A percentile compares a stretch with the other conserved stretches of the same genome.
phyloP scores from a whole-genome alignment of 257 asterid species.

The Solanum piurae region DNA sequence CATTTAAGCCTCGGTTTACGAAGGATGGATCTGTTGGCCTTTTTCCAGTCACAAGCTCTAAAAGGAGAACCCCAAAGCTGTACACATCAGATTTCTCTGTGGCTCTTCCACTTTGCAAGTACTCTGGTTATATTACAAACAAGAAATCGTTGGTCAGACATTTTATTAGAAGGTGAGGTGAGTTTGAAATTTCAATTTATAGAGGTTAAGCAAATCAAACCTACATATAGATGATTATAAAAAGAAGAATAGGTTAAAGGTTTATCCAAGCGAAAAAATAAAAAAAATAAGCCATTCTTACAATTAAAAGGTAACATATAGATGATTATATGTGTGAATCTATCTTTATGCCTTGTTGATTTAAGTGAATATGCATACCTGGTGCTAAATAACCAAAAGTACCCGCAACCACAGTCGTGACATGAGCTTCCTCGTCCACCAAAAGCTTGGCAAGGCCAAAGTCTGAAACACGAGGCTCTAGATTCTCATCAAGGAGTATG shows the following conservation, averaged over 20 bases:
- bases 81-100: slow-evolving; percentile 86
- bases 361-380: slow-evolving; percentile 33
- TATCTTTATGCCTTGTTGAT: background rate
- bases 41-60: slow-evolving; percentile 89
- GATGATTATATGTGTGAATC: background rate
- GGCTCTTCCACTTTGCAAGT: slow-evolving; percentile 93
- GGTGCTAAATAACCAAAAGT: slow-evolving; percentile 97
- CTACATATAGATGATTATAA: background rate
- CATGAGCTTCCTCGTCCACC: slow-evolving; percentile 92
- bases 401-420: slow-evolving; percentile 96
- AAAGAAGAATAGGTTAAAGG: background rate
- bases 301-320: background rate
- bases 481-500: slow-evolving; percentile 82
- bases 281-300: background rate
- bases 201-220: background rate
- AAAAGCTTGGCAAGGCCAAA: slow-evolving; percentile 93
- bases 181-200: background rate
- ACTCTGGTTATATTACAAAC: slow-evolving; percentile 38
- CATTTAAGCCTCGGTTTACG: slow-evolving; percentile 66
- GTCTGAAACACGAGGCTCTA: slow-evolving; percentile 88
- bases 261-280: background rate
- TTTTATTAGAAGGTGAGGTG: background rate
- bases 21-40: slow-evolving; percentile 89
- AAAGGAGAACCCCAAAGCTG: slow-evolving; percentile 86
- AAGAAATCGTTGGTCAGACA: background rate